These are phyloP conservation scores for Citrus sp. DNA, from an alignment of 345 rosid species.

Conservation along the genomic window DNA sequence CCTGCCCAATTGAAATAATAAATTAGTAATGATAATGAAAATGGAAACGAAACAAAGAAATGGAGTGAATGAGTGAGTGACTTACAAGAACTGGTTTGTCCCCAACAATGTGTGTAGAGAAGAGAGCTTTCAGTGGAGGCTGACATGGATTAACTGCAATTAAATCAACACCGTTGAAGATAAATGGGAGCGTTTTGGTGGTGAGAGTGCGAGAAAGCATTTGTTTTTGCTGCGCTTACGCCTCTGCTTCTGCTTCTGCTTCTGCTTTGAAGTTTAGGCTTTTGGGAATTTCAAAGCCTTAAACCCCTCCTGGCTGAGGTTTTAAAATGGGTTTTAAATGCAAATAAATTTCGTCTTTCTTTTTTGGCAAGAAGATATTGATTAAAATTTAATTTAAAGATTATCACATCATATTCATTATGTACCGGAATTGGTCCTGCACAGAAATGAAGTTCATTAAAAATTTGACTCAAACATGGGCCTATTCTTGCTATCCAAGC, in stretches of 20 bases:
- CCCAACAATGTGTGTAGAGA: constrained; percentile 61
- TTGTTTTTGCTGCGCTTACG: not conserved
- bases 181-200: constrained; percentile 15
- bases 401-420: too few relatives aligned
- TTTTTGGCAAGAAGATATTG: too few relatives aligned
- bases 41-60: not conserved
- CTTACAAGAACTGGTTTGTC: constrained; percentile 74
- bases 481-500: too few relatives aligned
- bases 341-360: too few relatives aligned
- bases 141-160: constrained; percentile 35
- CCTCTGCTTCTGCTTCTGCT: too few relatives aligned
- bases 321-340: not conserved
- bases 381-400: too few relatives aligned
- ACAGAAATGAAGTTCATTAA: too few relatives aligned
- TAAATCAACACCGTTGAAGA: constrained; percentile 16
- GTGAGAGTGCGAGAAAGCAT: constrained; percentile 25
- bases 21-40: not conserved
- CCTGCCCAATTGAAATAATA: constrained; percentile 32
- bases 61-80: not conserved
- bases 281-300: not conserved
- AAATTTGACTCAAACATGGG: too few relatives aligned
- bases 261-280: too few relatives aligned
- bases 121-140: constrained; percentile 37
- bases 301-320: not conserved
- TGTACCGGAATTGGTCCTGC: too few relatives aligned